Base-by-base conservation (phyloP, 345 rosid species). In the Moringa oleifera region DNA sequence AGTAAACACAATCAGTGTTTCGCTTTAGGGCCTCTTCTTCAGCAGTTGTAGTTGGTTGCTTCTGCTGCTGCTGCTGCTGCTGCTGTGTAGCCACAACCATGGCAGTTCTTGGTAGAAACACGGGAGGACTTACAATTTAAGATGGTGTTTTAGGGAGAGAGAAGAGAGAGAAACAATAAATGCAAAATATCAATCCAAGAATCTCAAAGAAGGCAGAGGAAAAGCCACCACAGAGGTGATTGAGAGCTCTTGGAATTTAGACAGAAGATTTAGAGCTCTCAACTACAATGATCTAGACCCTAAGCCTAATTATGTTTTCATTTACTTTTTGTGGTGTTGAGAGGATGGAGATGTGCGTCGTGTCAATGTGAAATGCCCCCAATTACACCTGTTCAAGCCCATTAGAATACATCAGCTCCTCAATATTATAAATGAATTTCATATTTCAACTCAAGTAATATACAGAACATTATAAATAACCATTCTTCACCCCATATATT, bases 1-100 rank as follows among this genome's bases (percentile, higher is more conserved):
- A 91, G 76, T 90, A 90, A 73, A 93, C 96, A 67, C 97, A 93
- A 82, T 90, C 98, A 50, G 98, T 91, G 67, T 89, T 89, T 76
- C 92, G 74, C 72, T 91, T 91, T 74, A 89, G 75, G 51, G 92
- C 95, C 62, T 89, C 98, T 51, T 89, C 96, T 55, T 81, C 96
- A 25, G 85, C 74, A 5, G 83, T 66, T 0, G 83, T 24, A 8
- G 75, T 61, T 60, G 75, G 57, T 15, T 74, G 75, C 25, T 65
- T 72, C 60, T 64, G 77, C 6, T 73, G 69, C 57, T 68, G 75
- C 33, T 62, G 64, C 18, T 74, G 53, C 17, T 22, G 25, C 31
- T 71, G 79, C 55, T 28, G 33, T 28, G 82, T 77, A 8, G 81
- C 73, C 69, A 81, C 81, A 67, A 68, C 84, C 95, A 90, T 90